Evolutionary conservation across 495 filamentous ascomycete genomes (phyloP), one percentile per base, ranked within the genome.

Genomic region (Pyrenopolyporus hunteri): DNA sequence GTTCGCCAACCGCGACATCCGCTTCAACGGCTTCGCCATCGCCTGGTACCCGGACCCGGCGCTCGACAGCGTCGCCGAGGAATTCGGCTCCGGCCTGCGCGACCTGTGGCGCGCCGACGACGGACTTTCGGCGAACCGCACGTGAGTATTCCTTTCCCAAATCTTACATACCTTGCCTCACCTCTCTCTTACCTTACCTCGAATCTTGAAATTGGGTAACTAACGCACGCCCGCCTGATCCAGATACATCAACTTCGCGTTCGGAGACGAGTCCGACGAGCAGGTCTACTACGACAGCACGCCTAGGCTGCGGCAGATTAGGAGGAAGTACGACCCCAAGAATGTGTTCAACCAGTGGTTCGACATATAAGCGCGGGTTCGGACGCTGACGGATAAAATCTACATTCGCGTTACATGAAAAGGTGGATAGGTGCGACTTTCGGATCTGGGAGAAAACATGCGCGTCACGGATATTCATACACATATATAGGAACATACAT

Each of bases 161-260:
- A 31, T 7, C 51, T 35, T 7, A 63, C 43, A 16, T 68, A 59
- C 22, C 19, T 17, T 9, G 6, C 9, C 7, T 43, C n/a, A n/a
- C n/a, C n/a, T n/a, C n/a, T n/a, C n/a, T n/a, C n/a, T n/a, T n/a
- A n/a, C n/a, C n/a, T n/a, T n/a, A n/a, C n/a, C n/a, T n/a, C n/a
- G n/a, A n/a, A n/a, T n/a, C n/a, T n/a, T n/a, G n/a, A n/a, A n/a
- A n/a, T n/a, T n/a, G n/a, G n/a, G n/a, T n/a, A n/a, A n/a, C n/a
- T n/a, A n/a, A n/a, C n/a, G n/a, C n/a, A n/a, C n/a, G n/a, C n/a
- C n/a, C n/a, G n/a, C n/a, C n/a, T n/a, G n/a, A n/a, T n/a, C 19
- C 19, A 57, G 67, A 22, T 80, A 80, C 50, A 53, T 77, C 48
- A 77, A 75, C 44, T 80, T 75, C 55, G 73, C 69, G 6, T 63